Evolutionary conservation across 2,329 filamentous ascomycete genomes (phyloP).

Genomic region (Xylariaceae sp.): DNA sequence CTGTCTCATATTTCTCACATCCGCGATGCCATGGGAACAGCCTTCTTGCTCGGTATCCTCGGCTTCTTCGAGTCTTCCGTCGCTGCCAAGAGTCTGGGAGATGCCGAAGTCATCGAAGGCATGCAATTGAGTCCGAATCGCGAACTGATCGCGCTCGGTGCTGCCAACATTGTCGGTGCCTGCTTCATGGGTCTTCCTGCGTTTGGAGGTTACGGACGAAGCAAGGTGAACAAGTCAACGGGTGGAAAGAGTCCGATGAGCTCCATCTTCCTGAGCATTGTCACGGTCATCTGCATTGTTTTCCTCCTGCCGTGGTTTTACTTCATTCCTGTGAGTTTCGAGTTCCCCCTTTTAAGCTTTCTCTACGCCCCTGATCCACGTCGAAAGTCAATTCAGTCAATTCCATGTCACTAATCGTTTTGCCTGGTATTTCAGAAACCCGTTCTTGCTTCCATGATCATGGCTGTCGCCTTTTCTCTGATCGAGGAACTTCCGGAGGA

Average conservation of each 20-base stretch:
- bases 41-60: constrained; percentile 86
- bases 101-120: constrained; percentile 63
- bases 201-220: constrained; percentile 93
- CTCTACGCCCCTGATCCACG: neutral
- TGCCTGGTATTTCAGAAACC: constrained; percentile 61
- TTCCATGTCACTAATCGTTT: constrained; percentile 7
- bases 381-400: too few relatives aligned
- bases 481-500: constrained; percentile 95
- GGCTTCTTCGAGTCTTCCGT: constrained; percentile 99
- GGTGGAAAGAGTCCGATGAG: constrained; percentile 92
- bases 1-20: constrained; percentile 73
- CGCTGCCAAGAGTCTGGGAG: constrained; percentile 83
- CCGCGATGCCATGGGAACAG: constrained; percentile 79
- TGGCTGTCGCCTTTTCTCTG: constrained; percentile 87
- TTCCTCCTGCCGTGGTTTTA: constrained; percentile 89
- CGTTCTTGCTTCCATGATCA: constrained; percentile 88
- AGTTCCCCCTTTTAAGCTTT: neutral
- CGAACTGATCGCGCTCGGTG: constrained; percentile 85
- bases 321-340: constrained; percentile 74
- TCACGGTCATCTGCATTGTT: constrained; percentile 74
- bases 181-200: constrained; percentile 90
- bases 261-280: constrained; percentile 76
- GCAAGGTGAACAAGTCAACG: constrained; percentile 90
- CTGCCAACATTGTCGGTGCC: constrained; percentile 84
- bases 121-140: constrained; percentile 86